A percentile compares a stretch with the other conserved stretches of the same genome.
Conservation (phyloP, 495 filamentous ascomycete species). For the Jackrogersella multiformis region DNA sequence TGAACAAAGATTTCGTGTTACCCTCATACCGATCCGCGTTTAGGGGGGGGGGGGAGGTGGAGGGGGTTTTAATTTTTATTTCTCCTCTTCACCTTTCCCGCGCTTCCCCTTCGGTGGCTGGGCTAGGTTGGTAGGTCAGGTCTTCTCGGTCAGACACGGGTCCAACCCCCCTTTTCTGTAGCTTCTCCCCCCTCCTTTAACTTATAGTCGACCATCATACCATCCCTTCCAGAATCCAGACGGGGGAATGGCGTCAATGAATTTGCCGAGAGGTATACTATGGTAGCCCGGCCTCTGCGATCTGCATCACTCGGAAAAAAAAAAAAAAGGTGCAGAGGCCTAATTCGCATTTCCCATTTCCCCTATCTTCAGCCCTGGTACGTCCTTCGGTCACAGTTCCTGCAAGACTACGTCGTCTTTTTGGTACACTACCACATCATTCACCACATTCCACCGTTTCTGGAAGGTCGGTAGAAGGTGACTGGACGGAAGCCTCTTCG, state of each 20-base stretch:
- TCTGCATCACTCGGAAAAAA: constrained; percentile 29
- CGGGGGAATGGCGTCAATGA: constrained; percentile 26
- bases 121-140: constrained; percentile 19
- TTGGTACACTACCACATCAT: constrained; percentile 39
- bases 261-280: constrained; percentile 39
- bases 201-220: constrained; percentile 13
- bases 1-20: constrained; percentile 40
- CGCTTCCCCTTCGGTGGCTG: constrained; percentile 40
- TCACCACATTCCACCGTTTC: constrained; percentile 42
- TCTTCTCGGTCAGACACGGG: constrained; percentile 43
- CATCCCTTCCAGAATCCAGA: constrained; percentile 7
- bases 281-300: constrained; percentile 30
- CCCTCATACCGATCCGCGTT: constrained; percentile 40
- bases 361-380: constrained; percentile 38
- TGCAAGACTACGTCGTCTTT: constrained; percentile 36
- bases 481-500: constrained; percentile 43
- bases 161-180: constrained; percentile 41
- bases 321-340: constrained; percentile 19
- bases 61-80: constrained; percentile 2
- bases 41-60: constrained; percentile 25
- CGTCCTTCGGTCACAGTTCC: constrained; percentile 38
- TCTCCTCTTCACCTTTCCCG: constrained; percentile 32
- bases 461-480: constrained; percentile 50
- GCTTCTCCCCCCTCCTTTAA: constrained; percentile 27
- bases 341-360: too few relatives aligned